Evolutionary conservation across 2,329 filamentous ascomycete species (phyloP), one percentile per base, ranked within the genome.

Genomic region (Trichophyton benhamiae): DNA sequence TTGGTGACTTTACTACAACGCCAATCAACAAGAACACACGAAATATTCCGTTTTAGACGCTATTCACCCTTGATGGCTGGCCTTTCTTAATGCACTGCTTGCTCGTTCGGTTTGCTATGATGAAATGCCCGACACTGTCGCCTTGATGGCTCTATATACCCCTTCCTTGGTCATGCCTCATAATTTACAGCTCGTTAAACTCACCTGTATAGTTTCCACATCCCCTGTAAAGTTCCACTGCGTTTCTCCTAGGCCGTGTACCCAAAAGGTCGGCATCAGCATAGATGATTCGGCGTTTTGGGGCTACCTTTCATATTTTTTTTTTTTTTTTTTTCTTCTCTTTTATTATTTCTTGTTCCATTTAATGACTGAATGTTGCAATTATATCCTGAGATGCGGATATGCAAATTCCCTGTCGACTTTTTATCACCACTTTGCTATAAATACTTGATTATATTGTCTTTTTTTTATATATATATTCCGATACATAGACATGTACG

Each of bases 1-100:
- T 63, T 8, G 63, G 63, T 20, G 22, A 63, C 22, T 59, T 64
- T 38, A 61, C 13, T 1, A 60, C 63, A 5, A 20, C 30, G 2
- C 52, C 52, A 17, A 33, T 55, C 20, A 13, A 9, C 13, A 52
- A 52, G 46, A 52, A 57, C 44, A 48, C 44, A 9, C 44, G 46
- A 15, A 13, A 25, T 27, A 27, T 52, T 13, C 46, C 46, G 9
- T 52, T 27, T 25, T 36, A 33, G 52, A 55, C 11, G 27, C 52
- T 17, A 53, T 53, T 58, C n/a, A 15, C 20, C 11, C 11, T 33
- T 58, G 9, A 42, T 41, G 13, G 20, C 49, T 30, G 20, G 46
- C 22, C 22, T 52, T 52, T 52, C 13, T 52, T 52, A 55, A 55
- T 36, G 33, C 13, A 27, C 6, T 7, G 25, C 27, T 58, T n/a